Evolutionary conservation across 805 yeast species (phyloP).

Genomic region (Candida lessepsii): DNA sequence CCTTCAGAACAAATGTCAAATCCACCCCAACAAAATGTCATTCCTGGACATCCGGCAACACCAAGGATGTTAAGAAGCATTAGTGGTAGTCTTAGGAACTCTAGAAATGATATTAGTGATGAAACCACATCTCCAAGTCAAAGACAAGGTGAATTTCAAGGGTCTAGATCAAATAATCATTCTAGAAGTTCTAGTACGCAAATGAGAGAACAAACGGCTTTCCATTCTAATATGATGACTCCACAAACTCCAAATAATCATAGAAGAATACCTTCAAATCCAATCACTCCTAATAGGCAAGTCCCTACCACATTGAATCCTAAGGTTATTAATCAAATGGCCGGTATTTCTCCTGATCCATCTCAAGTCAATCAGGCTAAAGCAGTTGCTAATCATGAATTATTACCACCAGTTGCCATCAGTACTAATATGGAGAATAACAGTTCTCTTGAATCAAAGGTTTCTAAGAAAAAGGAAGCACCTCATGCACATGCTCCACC

Average conservation of each 20-base stretch:
- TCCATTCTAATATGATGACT: slow-evolving; percentile 9
- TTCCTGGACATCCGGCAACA: slow-evolving; percentile 54
- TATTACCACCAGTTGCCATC: slow-evolving; percentile 33
- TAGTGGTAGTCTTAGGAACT: slow-evolving; percentile 35
- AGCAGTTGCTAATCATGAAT: slow-evolving; percentile 15
- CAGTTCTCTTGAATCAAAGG: slow-evolving; percentile 10
- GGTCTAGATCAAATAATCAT: slow-evolving; percentile 14
- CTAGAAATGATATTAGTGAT: slow-evolving; percentile 14
- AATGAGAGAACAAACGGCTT: not conserved
- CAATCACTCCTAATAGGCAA: slow-evolving; percentile 10
- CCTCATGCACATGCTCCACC: slow-evolving; percentile 1
- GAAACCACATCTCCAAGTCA: slow-evolving; percentile 14
- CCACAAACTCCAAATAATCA: slow-evolving; percentile 15
- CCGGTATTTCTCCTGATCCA: slow-evolving; percentile 4
- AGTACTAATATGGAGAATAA: slow-evolving; percentile 9
- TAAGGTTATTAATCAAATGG: slow-evolving; percentile 12
- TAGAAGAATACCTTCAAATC: slow-evolving; percentile 15
- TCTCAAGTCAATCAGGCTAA: slow-evolving; percentile 2
- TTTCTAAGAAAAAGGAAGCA: slow-evolving; percentile 8
- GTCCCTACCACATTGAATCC: slow-evolving; percentile 12
- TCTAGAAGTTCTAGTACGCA: slow-evolving; percentile 17
- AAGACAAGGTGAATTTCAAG: slow-evolving; percentile 14
- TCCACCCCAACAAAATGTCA: not conserved
- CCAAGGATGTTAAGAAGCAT: slow-evolving; percentile 67
- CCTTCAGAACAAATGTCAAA: not conserved